Percentiles rank a stretch among this genome's conserved stretches.
phyloP scores from a whole-genome alignment of 371 early-diverging fungal species.

The Circinella umbellata region DNA sequence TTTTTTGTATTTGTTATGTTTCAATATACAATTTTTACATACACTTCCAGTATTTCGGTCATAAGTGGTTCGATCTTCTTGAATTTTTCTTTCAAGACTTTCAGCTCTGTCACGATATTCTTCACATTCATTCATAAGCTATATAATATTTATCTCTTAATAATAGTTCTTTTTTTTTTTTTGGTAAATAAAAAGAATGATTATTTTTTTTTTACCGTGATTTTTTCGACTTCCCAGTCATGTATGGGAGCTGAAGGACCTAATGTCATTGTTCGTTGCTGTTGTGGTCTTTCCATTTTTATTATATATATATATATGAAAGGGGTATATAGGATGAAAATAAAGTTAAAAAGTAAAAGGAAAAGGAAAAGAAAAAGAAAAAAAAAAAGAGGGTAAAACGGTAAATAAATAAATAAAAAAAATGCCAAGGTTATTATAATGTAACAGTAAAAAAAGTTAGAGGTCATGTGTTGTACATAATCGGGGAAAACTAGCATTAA shows the following conservation, averaged over 20 bases:
- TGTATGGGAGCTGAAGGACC: constrained; percentile 25
- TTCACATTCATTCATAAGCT: constrained; percentile 31
- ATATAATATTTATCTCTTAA: background rate
- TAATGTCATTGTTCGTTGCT: constrained; percentile 17
- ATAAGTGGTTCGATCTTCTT: constrained; percentile 29
- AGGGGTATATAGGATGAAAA: too few relatives aligned
- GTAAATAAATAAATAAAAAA: too few relatives aligned
- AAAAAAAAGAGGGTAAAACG: too few relatives aligned
- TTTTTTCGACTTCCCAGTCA: constrained; percentile 42
- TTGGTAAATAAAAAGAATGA: background rate
- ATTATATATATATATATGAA: too few relatives aligned
- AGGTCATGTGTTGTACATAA: too few relatives aligned
- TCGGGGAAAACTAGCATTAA: too few relatives aligned
- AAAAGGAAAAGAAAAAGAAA: too few relatives aligned
- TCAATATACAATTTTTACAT: background rate
- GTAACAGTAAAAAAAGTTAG: too few relatives aligned
- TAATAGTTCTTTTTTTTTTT: background rate
- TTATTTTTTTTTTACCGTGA: constrained; percentile 18
- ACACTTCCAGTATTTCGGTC: constrained; percentile 38
- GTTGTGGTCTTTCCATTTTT: constrained; percentile 11
- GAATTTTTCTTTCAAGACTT: constrained; percentile 17
- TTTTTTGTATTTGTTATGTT: background rate
- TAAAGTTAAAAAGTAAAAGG: too few relatives aligned
- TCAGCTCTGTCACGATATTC: constrained; percentile 27
- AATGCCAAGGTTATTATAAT: too few relatives aligned